phyloP scores from a whole-genome alignment of 176 grass and related monocot species.

The Phyllostachys edulis region DNA sequence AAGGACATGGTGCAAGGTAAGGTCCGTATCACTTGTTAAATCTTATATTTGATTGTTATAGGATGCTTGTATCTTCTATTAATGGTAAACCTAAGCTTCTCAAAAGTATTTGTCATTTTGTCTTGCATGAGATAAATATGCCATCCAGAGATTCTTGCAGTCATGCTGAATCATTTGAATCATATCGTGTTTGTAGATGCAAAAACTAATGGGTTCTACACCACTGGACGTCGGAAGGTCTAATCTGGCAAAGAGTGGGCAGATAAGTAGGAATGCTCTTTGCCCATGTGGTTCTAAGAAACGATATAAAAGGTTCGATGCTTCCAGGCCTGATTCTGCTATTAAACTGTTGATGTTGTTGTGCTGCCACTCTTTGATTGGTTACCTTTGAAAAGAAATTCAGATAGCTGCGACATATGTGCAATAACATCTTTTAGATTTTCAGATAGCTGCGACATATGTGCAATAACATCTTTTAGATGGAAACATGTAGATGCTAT shows the following conservation, averaged over 20 bases:
- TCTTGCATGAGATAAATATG: background rate
- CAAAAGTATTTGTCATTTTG: background rate
- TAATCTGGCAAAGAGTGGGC: constrained; percentile 78
- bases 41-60: background rate
- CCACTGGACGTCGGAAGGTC: constrained; percentile 56
- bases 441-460: background rate
- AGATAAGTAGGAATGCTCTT: constrained; percentile 82
- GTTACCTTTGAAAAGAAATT: background rate
- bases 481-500: background rate
- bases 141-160: background rate
- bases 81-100: background rate
- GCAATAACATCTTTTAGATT: constrained; percentile 1
- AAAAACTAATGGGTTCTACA: constrained; percentile 85
- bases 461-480: constrained; percentile 1
- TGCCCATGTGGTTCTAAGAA: constrained; percentile 87
- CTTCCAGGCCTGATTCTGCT: background rate
- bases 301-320: constrained; percentile 85
- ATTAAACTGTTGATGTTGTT: background rate
- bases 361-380: background rate
- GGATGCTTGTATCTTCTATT: background rate
- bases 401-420: background rate
- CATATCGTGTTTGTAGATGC: constrained; percentile 48
- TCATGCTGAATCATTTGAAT: constrained; percentile 7
- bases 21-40: background rate
- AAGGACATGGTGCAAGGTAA: background rate